Base-by-base conservation (phyloP, 116 monocot genomes). In the Papilionanthe hybrid region DNA sequence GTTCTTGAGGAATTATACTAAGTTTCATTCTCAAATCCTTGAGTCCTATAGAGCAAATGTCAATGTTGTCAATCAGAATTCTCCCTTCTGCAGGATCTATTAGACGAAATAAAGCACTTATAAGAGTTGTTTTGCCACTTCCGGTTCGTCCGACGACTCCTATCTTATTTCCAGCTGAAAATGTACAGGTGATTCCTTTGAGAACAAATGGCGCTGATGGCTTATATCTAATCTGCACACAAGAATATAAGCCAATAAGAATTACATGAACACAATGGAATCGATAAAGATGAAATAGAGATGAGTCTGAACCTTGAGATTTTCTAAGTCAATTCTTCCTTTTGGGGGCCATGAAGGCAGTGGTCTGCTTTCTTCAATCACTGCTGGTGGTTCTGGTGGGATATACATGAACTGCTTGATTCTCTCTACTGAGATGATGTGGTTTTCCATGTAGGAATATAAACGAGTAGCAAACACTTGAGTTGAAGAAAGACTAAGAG, bases 1-100 rank as follows among this genome's bases (percentile, higher is more conserved):
- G 93, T 45, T 96, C 95, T 83, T 96, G 95, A 60, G 95, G 95
- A 75, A 96, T 96, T 75, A 96, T 96, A 80, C 95, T 90, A 4
- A 96, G 88, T 66, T 91, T 96, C 81, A 86, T 84, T 56, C 95
- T 83, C 68, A 96, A 87, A 83, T 93, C 95, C 75, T 93, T 91
- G 9, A 96, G 83, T 1, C 93, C 95, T 9, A 96, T 86, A n/a
- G 86, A 87, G 75, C 87, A 83, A 49, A 95, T 93, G 76, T 95
- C 93, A 12, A 95, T 78, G 7, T 77, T 72, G 82, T 95, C 95
- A 71, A 95, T 87, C 17, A 91, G 79, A 66, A 95, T 95, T 47
- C 81, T 91, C 42, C 95, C 95, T 30, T 78, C 77, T 1, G 82
- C 77, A 12, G 95, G 91, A 53, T 91, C 95, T 4, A 93, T 78